phyloP scores from a whole-genome alignment of 1,284 basidiomycete species.

The Coniferiporia weirii region DNA sequence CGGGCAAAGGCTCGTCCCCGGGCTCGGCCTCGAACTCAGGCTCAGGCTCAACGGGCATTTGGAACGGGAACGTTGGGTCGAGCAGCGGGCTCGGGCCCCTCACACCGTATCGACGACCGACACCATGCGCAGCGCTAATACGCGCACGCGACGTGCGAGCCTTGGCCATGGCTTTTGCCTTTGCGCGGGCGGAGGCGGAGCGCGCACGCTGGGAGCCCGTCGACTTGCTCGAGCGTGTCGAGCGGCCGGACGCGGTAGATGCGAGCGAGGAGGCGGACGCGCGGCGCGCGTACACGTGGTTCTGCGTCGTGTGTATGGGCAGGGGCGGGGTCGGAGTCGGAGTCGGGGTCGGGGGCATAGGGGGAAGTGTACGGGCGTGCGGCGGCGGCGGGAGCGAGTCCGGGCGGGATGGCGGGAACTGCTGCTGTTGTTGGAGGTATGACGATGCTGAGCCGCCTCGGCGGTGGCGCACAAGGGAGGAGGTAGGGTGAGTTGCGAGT shows the following conservation, averaged over 20 bases:
- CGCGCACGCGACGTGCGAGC: neutral
- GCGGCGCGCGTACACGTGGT: slow-evolving; percentile 6
- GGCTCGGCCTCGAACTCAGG: no score
- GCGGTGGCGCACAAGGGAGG: neutral
- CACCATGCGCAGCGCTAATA: slow-evolving; percentile 1
- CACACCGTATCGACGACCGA: neutral
- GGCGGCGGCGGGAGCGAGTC: slow-evolving; percentile 16
- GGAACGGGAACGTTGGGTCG: slow-evolving; percentile 8
- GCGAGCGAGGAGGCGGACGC: slow-evolving; percentile 17
- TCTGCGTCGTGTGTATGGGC: neutral
- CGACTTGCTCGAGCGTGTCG: slow-evolving; percentile 9
- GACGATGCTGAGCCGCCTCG: slow-evolving; percentile 8
- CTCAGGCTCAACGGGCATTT: no score
- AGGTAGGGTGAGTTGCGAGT: no score
- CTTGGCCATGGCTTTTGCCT: neutral
- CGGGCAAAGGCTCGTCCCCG: neutral
- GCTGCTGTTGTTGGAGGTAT: neutral
- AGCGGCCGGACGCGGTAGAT: slow-evolving; percentile 8
- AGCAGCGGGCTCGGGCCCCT: slow-evolving; percentile 8
- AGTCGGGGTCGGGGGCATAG: neutral
- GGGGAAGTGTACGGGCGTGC: neutral
- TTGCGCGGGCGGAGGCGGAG: no score
- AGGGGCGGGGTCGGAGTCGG: no score
- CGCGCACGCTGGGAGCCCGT: neutral
- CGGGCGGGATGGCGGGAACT: slow-evolving; percentile 15